A percentile compares a stretch with the other conserved stretches of the same genome.
Evolutionary conservation across 148 eudicot species (phyloP).

Genomic region (Polygonum aviculare): DNA sequence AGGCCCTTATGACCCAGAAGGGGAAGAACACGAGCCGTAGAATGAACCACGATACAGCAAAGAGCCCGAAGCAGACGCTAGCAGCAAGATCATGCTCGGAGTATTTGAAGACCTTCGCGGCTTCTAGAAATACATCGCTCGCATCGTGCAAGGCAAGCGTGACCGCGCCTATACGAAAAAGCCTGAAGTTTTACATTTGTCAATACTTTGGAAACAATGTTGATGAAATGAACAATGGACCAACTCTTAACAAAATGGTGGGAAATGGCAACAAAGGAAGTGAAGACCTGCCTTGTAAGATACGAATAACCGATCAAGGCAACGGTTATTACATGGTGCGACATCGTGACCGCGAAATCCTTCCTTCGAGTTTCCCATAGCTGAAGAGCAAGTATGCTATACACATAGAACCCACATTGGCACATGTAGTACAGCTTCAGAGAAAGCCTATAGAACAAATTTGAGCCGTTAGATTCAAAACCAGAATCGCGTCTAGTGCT

Average conservation of each 20-base stretch:
- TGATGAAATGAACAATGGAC: neutral
- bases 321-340: constrained; percentile 90
- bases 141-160: constrained; percentile 90
- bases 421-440: constrained; percentile 75
- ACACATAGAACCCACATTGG: constrained; percentile 88
- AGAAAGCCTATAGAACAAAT: constrained; percentile 46
- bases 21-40: constrained; percentile 80
- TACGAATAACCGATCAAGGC: constrained; percentile 69
- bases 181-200: constrained; percentile 26
- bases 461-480: neutral
- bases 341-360: constrained; percentile 91
- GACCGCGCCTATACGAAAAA: constrained; percentile 72
- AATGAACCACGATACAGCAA: constrained; percentile 84
- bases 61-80: constrained; percentile 67
- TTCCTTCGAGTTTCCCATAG: constrained; percentile 93
- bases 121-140: constrained; percentile 89
- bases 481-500: neutral
- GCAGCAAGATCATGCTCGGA: constrained; percentile 90
- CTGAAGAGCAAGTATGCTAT: constrained; percentile 82
- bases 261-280: neutral
- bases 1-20: constrained; percentile 63
- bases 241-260: neutral
- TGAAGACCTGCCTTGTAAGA: constrained; percentile 41
- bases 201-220: too few relatives aligned
- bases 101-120: constrained; percentile 85